Base-by-base conservation (phyloP, 495 filamentous ascomycete genomes). In the Aspergillus diversus region DNA sequence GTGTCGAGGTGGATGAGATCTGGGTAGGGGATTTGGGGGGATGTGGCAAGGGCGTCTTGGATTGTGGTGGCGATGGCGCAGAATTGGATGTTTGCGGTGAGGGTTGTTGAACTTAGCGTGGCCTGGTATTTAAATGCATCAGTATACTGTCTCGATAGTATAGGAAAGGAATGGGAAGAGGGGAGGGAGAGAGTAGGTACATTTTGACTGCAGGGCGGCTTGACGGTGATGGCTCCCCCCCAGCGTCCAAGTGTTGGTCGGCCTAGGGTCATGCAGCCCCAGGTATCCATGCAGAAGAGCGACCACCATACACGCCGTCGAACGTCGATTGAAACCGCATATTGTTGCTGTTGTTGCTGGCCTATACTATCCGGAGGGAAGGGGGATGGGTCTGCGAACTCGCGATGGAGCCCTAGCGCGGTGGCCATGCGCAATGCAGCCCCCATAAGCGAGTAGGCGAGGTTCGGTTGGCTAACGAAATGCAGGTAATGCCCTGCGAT, bases 271-370 rank as follows among this genome's bases (percentile, higher is more conserved):
- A 87, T 90, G 12, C 82, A 83, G 5, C 84, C 88, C 88, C 89
- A 92, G 1, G 89, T 89, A 73, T 92, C 89, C 57, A 92, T 81
- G 75, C 86, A 90, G 76, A 89, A 89, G 54, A 92, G 73, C 55
- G 83, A 88, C 90, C 90, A 92, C 90, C 90, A 92, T 32, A 89
- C 88, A 37, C 89, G 78, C 46, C 90, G 73, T 63, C 88, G 39
- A 43, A 43, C 12, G 39, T 43, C 85, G 55, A 27, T 27, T 27
- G 21, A 27, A 27, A 27, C 21, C 21, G 21, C 21, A 27, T 27
- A 27, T 2, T 27, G 21, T 27, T 27, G 21, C 21, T 27, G 21
- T 2, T 27, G 21, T 27, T 27, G 21, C 2, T 27, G 21, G 21
- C 21, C 21, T 1, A 1, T 27, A 27, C 21, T 27, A 27, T 27